phyloP scores from a whole-genome alignment of 1,284 basidiomycete genomes.

The Heterobasidion annosum region DNA sequence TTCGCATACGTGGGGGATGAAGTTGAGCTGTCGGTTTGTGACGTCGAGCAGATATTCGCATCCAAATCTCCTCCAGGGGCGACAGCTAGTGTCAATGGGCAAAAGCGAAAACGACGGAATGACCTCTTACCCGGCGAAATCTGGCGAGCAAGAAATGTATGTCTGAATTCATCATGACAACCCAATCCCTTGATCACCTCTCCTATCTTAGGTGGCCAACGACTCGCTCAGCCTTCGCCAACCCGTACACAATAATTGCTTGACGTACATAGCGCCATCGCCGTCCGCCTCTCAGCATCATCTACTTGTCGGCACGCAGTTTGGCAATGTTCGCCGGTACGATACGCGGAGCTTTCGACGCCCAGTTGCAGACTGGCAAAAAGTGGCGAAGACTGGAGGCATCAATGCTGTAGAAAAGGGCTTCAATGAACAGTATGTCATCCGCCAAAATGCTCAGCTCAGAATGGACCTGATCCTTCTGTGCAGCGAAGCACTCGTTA shows the following conservation, averaged over 20 bases:
- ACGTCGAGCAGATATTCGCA: constrained; percentile 61
- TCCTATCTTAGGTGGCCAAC: constrained; percentile 50
- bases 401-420: constrained; percentile 57
- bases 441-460: not conserved
- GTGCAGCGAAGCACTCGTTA: constrained; percentile 65
- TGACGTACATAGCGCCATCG: constrained; percentile 41
- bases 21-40: constrained; percentile 80
- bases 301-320: constrained; percentile 67
- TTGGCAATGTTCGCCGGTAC: constrained; percentile 73
- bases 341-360: constrained; percentile 69
- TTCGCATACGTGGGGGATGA: constrained; percentile 86
- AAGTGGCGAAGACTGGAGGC: constrained; percentile 57
- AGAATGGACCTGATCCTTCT: not conserved
- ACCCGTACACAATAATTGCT: constrained; percentile 70
- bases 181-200: not conserved
- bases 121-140: constrained; percentile 61
- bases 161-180: constrained; percentile 6
- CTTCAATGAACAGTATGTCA: constrained; percentile 56
- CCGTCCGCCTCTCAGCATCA: constrained; percentile 30
- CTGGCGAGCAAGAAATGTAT: constrained; percentile 75
- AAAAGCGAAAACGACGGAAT: constrained; percentile 65
- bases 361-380: constrained; percentile 62
- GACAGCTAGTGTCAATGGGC: constrained; percentile 12
- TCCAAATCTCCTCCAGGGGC: constrained; percentile 9
- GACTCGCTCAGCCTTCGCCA: constrained; percentile 74